These are phyloP conservation scores for Aureobasidium sp. DNA, from an alignment of 2,329 filamentous ascomycete species.

Conservation along the genomic window DNA sequence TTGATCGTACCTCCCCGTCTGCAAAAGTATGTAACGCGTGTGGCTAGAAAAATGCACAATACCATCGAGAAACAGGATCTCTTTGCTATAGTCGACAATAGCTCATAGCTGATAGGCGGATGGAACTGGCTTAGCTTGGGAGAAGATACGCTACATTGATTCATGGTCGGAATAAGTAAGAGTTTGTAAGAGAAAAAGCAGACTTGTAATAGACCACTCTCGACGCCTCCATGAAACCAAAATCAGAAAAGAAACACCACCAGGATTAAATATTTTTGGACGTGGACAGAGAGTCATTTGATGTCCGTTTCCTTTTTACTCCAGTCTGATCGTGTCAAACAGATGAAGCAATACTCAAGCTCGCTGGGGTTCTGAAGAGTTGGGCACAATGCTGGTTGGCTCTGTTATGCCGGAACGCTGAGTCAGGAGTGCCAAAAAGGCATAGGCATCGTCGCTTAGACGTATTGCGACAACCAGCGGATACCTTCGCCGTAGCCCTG, in stretches of 20 bases:
- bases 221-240: constrained; percentile 2
- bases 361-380: not conserved
- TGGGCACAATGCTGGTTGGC: not conserved
- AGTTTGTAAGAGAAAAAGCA: not conserved
- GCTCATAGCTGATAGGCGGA: not conserved
- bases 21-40: no score
- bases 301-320: not conserved
- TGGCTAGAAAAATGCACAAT: no score
- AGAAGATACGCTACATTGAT: not conserved
- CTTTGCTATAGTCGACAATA: no score
- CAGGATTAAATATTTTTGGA: not conserved
- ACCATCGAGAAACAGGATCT: no score
- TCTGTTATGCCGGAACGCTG: not conserved
- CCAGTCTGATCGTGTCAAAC: not conserved
- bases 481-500: constrained; percentile 88
- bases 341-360: not conserved
- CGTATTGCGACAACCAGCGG: constrained; percentile 56
- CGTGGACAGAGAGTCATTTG: not conserved
- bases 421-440: not conserved
- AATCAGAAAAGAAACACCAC: not conserved
- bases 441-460: not conserved
- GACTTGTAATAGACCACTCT: not conserved
- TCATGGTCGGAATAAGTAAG: not conserved
- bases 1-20: not conserved
- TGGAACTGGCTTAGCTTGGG: not conserved